Evolutionary conservation across 1,284 basidiomycete genomes (phyloP).

Genomic region (Singerocomus inundabilis): DNA sequence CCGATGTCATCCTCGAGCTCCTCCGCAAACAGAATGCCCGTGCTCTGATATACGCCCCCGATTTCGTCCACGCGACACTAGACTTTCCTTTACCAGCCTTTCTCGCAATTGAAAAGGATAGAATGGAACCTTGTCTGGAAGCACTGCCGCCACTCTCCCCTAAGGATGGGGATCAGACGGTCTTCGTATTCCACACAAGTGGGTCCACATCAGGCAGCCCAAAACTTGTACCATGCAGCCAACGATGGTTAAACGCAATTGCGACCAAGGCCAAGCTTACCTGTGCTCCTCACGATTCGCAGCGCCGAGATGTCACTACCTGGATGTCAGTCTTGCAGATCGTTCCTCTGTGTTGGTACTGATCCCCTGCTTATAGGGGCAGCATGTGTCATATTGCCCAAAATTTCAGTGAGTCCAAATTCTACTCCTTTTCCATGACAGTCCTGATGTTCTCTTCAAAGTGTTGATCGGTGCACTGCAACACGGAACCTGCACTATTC

Average conservation of each 20-base stretch:
- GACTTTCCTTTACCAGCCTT: constrained; percentile 49
- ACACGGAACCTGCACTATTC: constrained; percentile 67
- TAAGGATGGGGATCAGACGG: constrained; percentile 43
- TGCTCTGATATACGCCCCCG: constrained; percentile 60
- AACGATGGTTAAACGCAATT: constrained; percentile 57
- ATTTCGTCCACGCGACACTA: constrained; percentile 38
- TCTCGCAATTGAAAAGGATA: constrained; percentile 42
- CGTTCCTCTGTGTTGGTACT: constrained; percentile 13
- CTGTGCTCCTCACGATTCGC: constrained; percentile 45
- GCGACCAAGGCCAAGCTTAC: constrained; percentile 56
- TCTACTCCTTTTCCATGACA: constrained; percentile 20
- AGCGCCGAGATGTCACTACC: constrained; percentile 61
- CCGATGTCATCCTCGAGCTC: constrained; percentile 64
- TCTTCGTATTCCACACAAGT: constrained; percentile 72
- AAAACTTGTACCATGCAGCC: constrained; percentile 67
- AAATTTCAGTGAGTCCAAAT: constrained; percentile 53
- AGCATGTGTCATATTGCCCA: constrained; percentile 72
- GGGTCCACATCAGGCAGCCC: constrained; percentile 74
- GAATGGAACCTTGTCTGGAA: constrained; percentile 36
- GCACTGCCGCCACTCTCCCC: constrained; percentile 46
- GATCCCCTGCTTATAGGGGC: constrained; percentile 48
- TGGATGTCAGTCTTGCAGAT: constrained; percentile 52
- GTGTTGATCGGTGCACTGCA: constrained; percentile 69
- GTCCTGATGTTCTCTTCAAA: constrained; percentile 24
- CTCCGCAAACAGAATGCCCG: constrained; percentile 53